phyloP scores from a whole-genome alignment of 495 filamentous ascomycete genomes.

The Xylaria bambusicola region DNA sequence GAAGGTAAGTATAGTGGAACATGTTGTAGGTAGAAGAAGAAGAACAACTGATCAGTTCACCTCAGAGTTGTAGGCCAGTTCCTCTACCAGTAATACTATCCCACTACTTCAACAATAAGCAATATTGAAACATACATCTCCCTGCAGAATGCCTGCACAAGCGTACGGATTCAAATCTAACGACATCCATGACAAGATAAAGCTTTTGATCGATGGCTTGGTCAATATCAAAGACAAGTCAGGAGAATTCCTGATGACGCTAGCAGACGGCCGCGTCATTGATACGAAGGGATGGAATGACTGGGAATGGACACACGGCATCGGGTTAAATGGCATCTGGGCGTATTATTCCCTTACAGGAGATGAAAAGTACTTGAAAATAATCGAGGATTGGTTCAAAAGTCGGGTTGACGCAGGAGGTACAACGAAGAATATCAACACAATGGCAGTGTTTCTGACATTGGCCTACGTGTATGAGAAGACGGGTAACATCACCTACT shows the following conservation, averaged over 20 bases:
- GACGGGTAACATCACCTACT: conserved; percentile 59
- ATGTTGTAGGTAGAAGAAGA: not conserved
- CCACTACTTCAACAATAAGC: too few species aligned
- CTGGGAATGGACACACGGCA: conserved; percentile 83
- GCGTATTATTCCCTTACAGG: conserved; percentile 70
- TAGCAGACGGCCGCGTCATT: conserved; percentile 70
- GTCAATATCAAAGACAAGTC: conserved; percentile 70
- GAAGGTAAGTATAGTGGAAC: not conserved
- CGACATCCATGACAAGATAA: conserved; percentile 58
- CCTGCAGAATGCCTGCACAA: conserved; percentile 38
- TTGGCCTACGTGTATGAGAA: conserved; percentile 72
- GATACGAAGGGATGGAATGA: conserved; percentile 78
- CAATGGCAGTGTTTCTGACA: conserved; percentile 72
- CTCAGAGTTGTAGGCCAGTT: not conserved
- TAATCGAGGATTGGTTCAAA: conserved; percentile 70
- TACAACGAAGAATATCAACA: conserved; percentile 81
- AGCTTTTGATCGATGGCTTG: conserved; percentile 64
- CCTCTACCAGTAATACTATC: not conserved
- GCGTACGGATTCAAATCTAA: conserved; percentile 41
- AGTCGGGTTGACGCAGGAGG: conserved; percentile 64
- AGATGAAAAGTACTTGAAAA: conserved; percentile 48
- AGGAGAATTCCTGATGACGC: conserved; percentile 65
- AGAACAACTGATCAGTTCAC: not conserved
- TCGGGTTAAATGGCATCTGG: conserved; percentile 77
- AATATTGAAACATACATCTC: not conserved